Evolutionary conservation across 441 rosid species (phyloP), one percentile per base, ranked within the genome.

Genomic region (Brassica hybrid): DNA sequence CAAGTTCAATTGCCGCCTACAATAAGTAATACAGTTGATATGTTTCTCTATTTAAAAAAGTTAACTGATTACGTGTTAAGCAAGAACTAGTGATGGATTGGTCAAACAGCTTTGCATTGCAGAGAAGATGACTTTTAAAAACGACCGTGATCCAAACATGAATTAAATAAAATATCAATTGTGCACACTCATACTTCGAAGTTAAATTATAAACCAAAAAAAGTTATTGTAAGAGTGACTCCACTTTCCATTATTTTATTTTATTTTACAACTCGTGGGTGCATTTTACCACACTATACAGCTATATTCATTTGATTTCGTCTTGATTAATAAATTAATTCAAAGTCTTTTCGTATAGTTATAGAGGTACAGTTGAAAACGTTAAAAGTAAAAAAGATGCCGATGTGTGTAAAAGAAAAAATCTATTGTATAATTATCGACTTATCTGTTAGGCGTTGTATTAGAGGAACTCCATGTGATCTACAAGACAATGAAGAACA

Each of bases 401-500:
- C 9, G 10, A 34, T 34, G 38, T 7, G 2, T 7, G 41, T 8
- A 30, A 34, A 34, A 34, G 41, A 2, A 1, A 34, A 34, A 30
- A 7, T 34, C 38, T 34, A 34, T 34, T 34, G 38, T 34, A 34
- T 6, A 1, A 34, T 34, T 34, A 34, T 34, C 2, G 38, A 34
- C 38, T 34, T 34, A 34, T 34, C 38, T 34, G 10, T 34, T 34
- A 7, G 6, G 34, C 6, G 48, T 41, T 41, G 48, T 41, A 3
- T 41, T 41, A 21, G 68, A 30, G 76, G 21, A 59, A 17, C 3
- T 72, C 80, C 72, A 80, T 80, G 52, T 68, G 75, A 84, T 89
- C 89, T 36, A 79, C 78, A 38, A 94, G 65, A 80, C 82, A 71
- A 72, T 84, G 85, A 73, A 92, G 75, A 66, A 88, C 82, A 52